These are phyloP conservation scores for Tylopilus vinaceipallidus DNA, from an alignment of 768 basidiomycete species.

Conservation along the genomic window DNA sequence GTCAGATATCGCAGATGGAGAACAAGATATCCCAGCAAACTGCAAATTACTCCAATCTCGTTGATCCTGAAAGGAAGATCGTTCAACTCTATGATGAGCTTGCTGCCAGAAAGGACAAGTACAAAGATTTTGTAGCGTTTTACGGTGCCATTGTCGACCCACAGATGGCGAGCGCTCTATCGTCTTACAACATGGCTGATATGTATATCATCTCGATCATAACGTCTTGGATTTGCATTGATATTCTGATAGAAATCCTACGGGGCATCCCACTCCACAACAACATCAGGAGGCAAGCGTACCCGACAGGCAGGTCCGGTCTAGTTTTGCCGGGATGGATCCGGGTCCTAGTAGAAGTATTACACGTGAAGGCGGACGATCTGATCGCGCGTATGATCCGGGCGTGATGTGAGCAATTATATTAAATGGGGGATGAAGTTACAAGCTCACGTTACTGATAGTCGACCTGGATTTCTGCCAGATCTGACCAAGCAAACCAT, in stretches of 20 bases:
- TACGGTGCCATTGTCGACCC: conserved; percentile 23
- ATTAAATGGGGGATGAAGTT: too few species aligned
- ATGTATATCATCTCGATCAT: conserved; percentile 29
- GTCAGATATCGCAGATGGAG: conserved; percentile 14
- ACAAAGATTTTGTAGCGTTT: conserved; percentile 34
- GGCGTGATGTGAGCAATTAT: too few species aligned
- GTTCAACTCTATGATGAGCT: conserved; percentile 19
- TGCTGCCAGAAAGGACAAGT: conserved; percentile 38
- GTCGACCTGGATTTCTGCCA: too few species aligned
- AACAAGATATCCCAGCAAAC: conserved; percentile 5
- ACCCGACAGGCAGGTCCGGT: conserved; percentile 16
- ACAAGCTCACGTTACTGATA: too few species aligned
- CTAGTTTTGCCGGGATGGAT: too few species aligned
- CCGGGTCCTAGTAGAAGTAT: too few species aligned
- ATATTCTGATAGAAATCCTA: conserved; percentile 17
- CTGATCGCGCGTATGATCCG: too few species aligned
- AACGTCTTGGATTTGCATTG: background rate
- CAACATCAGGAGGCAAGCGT: conserved; percentile 11
- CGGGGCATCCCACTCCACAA: conserved; percentile 17
- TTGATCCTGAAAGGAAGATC: conserved; percentile 20
- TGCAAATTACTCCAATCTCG: conserved; percentile 7
- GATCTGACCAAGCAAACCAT: too few species aligned
- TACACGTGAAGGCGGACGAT: too few species aligned
- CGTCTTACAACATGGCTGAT: conserved; percentile 26
- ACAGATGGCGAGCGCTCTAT: conserved; percentile 21